Conservation (phyloP, 345 rosid species). For the Psidium guajava region DNA sequence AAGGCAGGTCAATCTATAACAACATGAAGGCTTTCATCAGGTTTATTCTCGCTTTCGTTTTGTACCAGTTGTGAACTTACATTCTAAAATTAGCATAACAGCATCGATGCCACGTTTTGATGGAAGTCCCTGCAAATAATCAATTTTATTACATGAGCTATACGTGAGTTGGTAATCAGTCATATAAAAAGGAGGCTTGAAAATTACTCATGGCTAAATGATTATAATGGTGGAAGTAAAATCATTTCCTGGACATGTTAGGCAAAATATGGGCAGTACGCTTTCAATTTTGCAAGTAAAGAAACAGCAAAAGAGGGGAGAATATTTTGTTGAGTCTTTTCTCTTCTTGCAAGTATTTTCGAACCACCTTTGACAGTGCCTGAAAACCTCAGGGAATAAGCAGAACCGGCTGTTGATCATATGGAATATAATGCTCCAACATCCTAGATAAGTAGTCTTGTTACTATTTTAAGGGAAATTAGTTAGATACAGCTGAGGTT, state of each 20-base stretch:
- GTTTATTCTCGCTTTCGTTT: constrained; percentile 21
- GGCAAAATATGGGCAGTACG: background rate
- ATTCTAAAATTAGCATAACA: background rate
- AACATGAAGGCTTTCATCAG: constrained; percentile 99
- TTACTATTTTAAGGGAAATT: background rate
- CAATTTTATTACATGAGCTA: background rate
- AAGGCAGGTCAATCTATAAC: constrained; percentile 88
- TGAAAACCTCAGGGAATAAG: background rate
- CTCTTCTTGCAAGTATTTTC: background rate
- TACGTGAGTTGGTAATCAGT: background rate
- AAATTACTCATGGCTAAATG: background rate
- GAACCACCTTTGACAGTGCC: background rate
- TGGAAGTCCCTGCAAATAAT: background rate
- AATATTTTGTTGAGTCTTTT: background rate
- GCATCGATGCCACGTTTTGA: background rate
- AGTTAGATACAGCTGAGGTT: background rate
- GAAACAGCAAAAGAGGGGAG: background rate
- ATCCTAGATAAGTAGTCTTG: background rate
- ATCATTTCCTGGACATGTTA: background rate
- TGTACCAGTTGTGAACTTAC: background rate
- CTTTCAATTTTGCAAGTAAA: background rate
- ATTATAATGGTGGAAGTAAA: background rate
- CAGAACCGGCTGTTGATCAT: background rate
- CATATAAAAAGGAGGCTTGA: background rate
- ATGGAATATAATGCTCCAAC: background rate